phyloP scores from a whole-genome alignment of 2,329 filamentous ascomycete species.

The Apiospora rasikravindrae region DNA sequence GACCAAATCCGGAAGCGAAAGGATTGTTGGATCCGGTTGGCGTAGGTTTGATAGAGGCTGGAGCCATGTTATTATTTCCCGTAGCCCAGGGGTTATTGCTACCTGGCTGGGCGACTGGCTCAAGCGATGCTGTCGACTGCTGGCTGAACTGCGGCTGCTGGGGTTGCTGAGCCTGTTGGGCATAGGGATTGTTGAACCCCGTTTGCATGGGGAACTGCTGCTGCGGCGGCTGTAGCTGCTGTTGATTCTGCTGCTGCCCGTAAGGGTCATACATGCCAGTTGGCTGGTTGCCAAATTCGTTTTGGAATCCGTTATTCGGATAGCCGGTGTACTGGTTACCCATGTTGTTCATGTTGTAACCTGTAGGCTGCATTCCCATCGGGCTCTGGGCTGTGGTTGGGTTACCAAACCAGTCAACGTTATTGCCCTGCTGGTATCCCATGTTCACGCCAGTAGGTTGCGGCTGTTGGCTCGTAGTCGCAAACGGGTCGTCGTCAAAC shows the following conservation, averaged over 20 bases:
- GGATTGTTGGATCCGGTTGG: slow-evolving; percentile 98
- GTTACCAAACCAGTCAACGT: slow-evolving; percentile 97
- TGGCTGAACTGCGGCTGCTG: slow-evolving; percentile 54
- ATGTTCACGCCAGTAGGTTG: slow-evolving; percentile 93
- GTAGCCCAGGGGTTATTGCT: slow-evolving; percentile 95
- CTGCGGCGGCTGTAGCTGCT: slow-evolving; percentile 38
- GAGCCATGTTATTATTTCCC: slow-evolving; percentile 58
- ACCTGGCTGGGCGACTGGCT: slow-evolving; percentile 72
- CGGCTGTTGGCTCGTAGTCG: slow-evolving; percentile 62
- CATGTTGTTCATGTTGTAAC: slow-evolving; percentile 65
- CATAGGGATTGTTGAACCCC: slow-evolving; percentile 61
- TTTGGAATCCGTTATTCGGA: slow-evolving; percentile 66
- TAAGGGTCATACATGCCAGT: slow-evolving; percentile 75
- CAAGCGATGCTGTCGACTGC: slow-evolving; percentile 54
- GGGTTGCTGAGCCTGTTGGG: slow-evolving; percentile 51
- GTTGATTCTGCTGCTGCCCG: slow-evolving; percentile 57
- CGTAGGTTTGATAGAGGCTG: slow-evolving; percentile 74
- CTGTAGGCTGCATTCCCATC: slow-evolving; percentile 77
- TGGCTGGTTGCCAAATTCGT: slow-evolving; percentile 70
- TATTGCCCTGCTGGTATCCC: slow-evolving; percentile 95
- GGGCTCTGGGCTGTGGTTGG: slow-evolving; percentile 77
- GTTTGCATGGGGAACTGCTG: slow-evolving; percentile 54
- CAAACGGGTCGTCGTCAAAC: slow-evolving; percentile 80
- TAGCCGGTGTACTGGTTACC: slow-evolving; percentile 62
- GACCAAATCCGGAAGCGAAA: slow-evolving; percentile 78